Evolutionary conservation across 2,329 filamentous ascomycete genomes (phyloP), one percentile per base, ranked within the genome.

Genomic region (Arthroderma sp.): DNA sequence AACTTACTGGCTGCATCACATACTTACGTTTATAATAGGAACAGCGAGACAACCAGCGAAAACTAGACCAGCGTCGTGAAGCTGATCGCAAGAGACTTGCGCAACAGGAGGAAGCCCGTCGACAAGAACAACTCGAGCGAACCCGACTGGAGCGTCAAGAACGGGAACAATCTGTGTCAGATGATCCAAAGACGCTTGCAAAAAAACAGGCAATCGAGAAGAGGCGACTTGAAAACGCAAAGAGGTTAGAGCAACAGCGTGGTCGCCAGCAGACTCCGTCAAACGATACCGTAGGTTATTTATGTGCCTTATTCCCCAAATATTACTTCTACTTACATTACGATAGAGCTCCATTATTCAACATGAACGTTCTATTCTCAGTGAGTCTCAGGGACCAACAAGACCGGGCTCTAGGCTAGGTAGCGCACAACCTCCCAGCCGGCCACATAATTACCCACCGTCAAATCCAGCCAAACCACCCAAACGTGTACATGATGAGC

Each of bases 51-150:
- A 82, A 83, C 13, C 84, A 90, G 65, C 82, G 85, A 54, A 91
- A 88, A 66, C 84, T 85, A 7, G 87, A 94, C 19, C 84, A 86
- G 38, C 95, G 94, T 71, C 81, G 84, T 15, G 88, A 94, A 65
- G 75, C 87, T 35, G 89, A 95, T 67, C 83, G 86, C 52, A 89
- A 90, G 73, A 80, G 86, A 59, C 81, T 81, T 52, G 82, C 81
- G 38, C 72, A 76, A 28, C 62, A 81, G 56, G 77, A 81, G 56
- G 84, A 88, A 62, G 74, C 75, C 15, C 83, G 86, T 61, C 78
- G 77, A 41, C 81, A 82, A 62, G 78, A 81, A 61, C 81, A 84
- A 58, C 78, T 80, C 23, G 81, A 81, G 61, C 77, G 81, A 61
- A 81, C 82, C 61, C 78, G 81, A 61, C 77, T 77, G 6, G 74